Base-by-base conservation (phyloP, 2,329 filamentous ascomycete species). In the Zymoseptoria passerinii region DNA sequence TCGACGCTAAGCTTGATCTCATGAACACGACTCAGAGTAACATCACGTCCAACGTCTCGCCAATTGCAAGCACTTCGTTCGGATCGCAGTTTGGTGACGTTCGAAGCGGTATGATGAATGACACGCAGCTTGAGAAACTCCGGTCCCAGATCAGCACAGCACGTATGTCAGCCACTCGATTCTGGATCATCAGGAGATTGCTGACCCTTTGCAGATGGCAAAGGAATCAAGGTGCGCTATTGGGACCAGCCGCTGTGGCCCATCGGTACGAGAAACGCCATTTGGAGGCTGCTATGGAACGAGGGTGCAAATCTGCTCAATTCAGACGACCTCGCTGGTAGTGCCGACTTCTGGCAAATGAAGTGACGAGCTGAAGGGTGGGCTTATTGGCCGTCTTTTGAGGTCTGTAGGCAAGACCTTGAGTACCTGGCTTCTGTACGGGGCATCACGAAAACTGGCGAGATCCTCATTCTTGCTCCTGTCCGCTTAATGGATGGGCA, bases 181-280 rank as follows among this genome's bases (percentile, higher is more conserved):
- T 4, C 4, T 4, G 4, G 23, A 23, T 23, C 23, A 23, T 23
- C 23, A 23, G 4, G 23, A 23, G 4, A 23, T 23, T 23, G 23
- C 23, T 23, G 23, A 23, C 23, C 23, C 23, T 23, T 68, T 0
- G 85, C 84, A 4, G 79, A 81, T 63, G 73, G 70, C 13, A 82
- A 77, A 66, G 84, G 83, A 0, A 84, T 88, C 59, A 74, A 73
- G 57, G 79, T 79, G 1, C 72, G 85, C 57, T 87, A 87, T 66
- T 87, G 83, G 84, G 81, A 83, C 55, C 79, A 81, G 61, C 85
- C 85, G 0, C 74, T 73, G 1, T 87, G 78, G 75, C 83, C 83
- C 0, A 71, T 86, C 28, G 76, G 79, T n/a, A 80, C 77, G 20
- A 72, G 84, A 23, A 82, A 86, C 67, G 73, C 75, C 8, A 71